Conservation (phyloP, 768 basidiomycete species). For the Mycena sanguinolenta region DNA sequence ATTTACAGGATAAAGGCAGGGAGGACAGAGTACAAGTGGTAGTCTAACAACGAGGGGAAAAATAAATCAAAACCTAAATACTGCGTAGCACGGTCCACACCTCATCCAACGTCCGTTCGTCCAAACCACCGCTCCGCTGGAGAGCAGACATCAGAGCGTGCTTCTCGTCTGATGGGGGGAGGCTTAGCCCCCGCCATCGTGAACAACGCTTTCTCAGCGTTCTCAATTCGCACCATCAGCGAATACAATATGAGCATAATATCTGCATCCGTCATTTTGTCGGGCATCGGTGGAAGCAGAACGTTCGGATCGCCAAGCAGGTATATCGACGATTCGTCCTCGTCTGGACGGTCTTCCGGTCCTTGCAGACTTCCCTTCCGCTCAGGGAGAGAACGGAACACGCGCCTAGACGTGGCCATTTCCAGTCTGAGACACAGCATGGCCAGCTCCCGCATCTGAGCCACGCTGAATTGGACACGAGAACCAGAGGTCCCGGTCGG, state of each 20-base stretch:
- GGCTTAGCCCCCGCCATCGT: conserved; percentile 41
- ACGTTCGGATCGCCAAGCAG: conserved; percentile 55
- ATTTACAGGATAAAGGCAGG: conserved; percentile 28
- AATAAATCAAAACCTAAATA: conserved; percentile 39
- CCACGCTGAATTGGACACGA: conserved; percentile 76
- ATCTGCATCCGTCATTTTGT: conserved; percentile 80
- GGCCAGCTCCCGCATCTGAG: conserved; percentile 81
- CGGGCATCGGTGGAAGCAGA: conserved; percentile 76
- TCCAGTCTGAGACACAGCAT: conserved; percentile 84
- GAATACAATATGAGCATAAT: conserved; percentile 83
- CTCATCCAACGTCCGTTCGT: conserved; percentile 63
- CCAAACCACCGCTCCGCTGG: conserved; percentile 53
- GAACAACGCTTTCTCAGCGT: conserved; percentile 64
- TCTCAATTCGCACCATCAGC: conserved; percentile 81
- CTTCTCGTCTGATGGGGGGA: conserved; percentile 38
- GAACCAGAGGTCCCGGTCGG: conserved; percentile 55
- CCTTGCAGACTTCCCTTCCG: conserved; percentile 60
- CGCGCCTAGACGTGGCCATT: conserved; percentile 72
- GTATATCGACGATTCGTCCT: conserved; percentile 46
- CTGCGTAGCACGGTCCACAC: conserved; percentile 51
- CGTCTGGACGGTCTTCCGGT: conserved; percentile 10
- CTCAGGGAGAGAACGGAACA: conserved; percentile 64
- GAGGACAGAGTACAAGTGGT: conserved; percentile 10
- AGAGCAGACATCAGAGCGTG: conserved; percentile 52
- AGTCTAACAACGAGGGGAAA: conserved; percentile 32